These are phyloP conservation scores for Trichoderma orchidacearum DNA, from an alignment of 495 filamentous ascomycete genomes.

Conservation along the genomic window DNA sequence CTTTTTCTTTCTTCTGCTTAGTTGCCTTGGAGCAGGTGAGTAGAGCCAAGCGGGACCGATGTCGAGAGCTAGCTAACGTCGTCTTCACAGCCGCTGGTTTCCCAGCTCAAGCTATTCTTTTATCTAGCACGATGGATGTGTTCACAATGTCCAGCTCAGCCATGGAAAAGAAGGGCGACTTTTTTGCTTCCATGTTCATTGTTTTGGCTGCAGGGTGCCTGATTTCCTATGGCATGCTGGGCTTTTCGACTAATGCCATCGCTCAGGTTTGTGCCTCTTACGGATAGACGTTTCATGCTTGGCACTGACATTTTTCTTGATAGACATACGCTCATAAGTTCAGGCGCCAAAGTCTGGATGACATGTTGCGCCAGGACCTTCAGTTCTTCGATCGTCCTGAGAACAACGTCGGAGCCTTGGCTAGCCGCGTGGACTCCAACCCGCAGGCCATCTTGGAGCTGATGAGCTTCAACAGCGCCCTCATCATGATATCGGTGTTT, in stretches of 20 bases:
- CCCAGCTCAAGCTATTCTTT: slow-evolving; percentile 2
- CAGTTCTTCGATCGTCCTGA: slow-evolving; percentile 38
- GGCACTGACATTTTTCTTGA: neutral
- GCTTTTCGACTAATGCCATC: neutral
- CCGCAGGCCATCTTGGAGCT: slow-evolving; percentile 38
- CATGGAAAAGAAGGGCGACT: slow-evolving; percentile 6
- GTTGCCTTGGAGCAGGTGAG: slow-evolving; percentile 2
- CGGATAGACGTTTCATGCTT: slow-evolving; percentile 13
- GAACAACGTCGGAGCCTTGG: slow-evolving; percentile 36
- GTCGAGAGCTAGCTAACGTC: neutral
- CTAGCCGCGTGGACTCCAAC: slow-evolving; percentile 31
- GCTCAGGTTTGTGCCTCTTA: slow-evolving; percentile 7
- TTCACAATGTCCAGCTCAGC: slow-evolving; percentile 6
- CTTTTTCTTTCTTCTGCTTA: neutral
- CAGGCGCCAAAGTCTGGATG: slow-evolving; percentile 11
- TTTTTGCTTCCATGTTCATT: slow-evolving; percentile 12
- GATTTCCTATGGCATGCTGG: neutral
- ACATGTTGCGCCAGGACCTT: slow-evolving; percentile 25
- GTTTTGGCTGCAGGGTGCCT: slow-evolving; percentile 15
- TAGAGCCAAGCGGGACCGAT: neutral
- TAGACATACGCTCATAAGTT: slow-evolving; percentile 14
- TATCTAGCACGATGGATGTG: slow-evolving; percentile 5
- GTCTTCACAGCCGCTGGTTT: slow-evolving; percentile 7
- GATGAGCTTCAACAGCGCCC: slow-evolving; percentile 20
- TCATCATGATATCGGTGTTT: slow-evolving; percentile 14